Conservation (phyloP, 306 rosid species). For the Pyrus betulifolia region DNA sequence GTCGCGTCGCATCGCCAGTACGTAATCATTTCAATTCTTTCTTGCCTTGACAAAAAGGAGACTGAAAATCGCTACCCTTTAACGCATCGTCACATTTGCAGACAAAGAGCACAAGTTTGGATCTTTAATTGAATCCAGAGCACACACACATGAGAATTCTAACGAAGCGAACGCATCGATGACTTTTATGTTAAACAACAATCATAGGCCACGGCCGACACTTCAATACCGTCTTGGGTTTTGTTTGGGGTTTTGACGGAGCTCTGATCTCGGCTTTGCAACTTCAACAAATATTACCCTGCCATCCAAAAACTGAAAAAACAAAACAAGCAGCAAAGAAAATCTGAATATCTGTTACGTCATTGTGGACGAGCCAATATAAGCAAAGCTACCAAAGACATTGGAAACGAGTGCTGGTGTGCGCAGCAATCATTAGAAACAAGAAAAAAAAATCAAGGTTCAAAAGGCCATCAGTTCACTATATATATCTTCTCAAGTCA, state of each 20-base stretch:
- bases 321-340: background rate
- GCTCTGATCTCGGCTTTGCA: conserved; percentile 67
- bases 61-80: no score
- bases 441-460: background rate
- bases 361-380: background rate
- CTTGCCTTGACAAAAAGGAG: no score
- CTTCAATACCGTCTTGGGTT: conserved; percentile 26
- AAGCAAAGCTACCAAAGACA: background rate
- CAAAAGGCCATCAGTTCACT: background rate
- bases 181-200: background rate
- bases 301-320: conserved; percentile 79
- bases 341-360: background rate
- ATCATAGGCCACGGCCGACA: background rate
- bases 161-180: no score
- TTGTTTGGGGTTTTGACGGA: conserved; percentile 30
- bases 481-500: background rate
- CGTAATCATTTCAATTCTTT: no score
- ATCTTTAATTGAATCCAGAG: no score
- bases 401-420: background rate
- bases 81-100: no score
- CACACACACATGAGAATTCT: no score
- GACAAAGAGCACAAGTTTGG: no score
- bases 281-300: conserved; percentile 93
- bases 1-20: no score
- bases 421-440: background rate